Conservation (phyloP, 495 filamentous ascomycete species). For the Podospora tetraspora region DNA sequence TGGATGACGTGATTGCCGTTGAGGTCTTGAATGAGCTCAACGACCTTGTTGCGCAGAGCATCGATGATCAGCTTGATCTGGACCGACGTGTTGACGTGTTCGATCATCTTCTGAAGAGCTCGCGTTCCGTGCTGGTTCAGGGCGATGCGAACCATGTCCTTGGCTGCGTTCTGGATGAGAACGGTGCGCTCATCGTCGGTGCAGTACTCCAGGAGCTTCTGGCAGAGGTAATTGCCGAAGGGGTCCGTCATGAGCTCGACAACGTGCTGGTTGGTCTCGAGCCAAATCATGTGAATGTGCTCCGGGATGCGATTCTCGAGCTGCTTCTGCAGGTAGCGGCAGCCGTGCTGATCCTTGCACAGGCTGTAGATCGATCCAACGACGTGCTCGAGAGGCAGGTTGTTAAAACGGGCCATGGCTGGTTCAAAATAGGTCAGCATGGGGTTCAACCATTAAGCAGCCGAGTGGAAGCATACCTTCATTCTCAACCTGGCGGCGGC, state of each 20-base stretch:
- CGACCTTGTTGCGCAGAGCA: slow-evolving; percentile 71
- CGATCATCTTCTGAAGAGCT: slow-evolving; percentile 98
- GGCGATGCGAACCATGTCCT: slow-evolving; percentile 82
- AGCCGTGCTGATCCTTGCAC: slow-evolving; percentile 97
- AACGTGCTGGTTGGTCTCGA: slow-evolving; percentile 84
- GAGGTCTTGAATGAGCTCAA: slow-evolving; percentile 89
- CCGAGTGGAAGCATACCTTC: slow-evolving; percentile 41
- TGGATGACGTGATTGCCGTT: slow-evolving; percentile 99
- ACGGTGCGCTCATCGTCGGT: slow-evolving; percentile 90
- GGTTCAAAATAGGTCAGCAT: slow-evolving; percentile 13
- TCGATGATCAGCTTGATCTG: slow-evolving; percentile 76
- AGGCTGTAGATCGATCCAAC: slow-evolving; percentile 75
- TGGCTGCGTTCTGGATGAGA: slow-evolving; percentile 80
- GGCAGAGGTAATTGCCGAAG: slow-evolving; percentile 96
- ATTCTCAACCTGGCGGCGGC: slow-evolving; percentile 59
- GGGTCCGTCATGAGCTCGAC: slow-evolving; percentile 98
- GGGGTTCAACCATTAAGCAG: background rate
- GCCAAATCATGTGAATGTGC: slow-evolving; percentile 85
- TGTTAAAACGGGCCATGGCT: slow-evolving; percentile 67
- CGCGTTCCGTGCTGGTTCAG: slow-evolving; percentile 95
- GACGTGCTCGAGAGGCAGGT: slow-evolving; percentile 71
- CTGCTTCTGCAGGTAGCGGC: slow-evolving; percentile 91
- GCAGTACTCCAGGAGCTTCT: slow-evolving; percentile 91
- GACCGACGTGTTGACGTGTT: slow-evolving; percentile 76
- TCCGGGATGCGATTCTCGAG: slow-evolving; percentile 83